Evolutionary conservation across 176 grass and related monocot genomes (phyloP), one percentile per base, ranked within the genome.

Genomic region (Echinochloa phyllopogon): DNA sequence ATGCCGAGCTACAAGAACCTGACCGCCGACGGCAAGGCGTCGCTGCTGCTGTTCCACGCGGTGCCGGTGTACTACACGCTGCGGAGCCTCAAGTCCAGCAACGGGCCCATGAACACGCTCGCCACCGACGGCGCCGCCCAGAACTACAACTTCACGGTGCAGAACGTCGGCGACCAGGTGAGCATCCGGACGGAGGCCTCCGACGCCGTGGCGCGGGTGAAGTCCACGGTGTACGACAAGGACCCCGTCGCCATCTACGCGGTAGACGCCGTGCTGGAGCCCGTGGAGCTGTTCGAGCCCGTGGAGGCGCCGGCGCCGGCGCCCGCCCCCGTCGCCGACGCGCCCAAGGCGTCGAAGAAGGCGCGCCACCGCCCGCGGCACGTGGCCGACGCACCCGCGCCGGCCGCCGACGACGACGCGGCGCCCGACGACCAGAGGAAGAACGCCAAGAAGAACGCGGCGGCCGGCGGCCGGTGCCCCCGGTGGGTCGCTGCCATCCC

Each of bases 111-210:
- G 87, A 97, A 94, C 87, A 97, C 91, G 29, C 91, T 94, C 20
- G 94, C 94, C 84, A 97, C 94, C 29, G 94, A 97, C 65, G 94
- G 94, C 55, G 64, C 86, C 12, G 48, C 90, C 47, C 87, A 72
- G 72, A 92, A 92, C 86, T 97, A 85, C 88, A 97, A 94, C 83
- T 83, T 92, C 88, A 97, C 95, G 25, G 86, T 97, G 48, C 92
- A 94, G 92, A 92, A 97, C 64, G 64, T 81, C 43, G 95, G 90
- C 14, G 92, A 94, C 58, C 75, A 85, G 83, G 93, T 97, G 48
- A 91, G 88, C 40, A 79, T 94, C 14, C 51, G 87, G 76, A 91
- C 94, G 5, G 87, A 52, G 53, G 83, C 85, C 8, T 37, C 76
- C 20, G 91, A 81, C 40, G 86, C 6, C n/a, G 80, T 80, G 5